A percentile compares a stretch with the other conserved stretches of the same genome.
These are phyloP conservation scores for Cytospora piceae DNA, from an alignment of 2,329 filamentous ascomycete species.

Conservation along the genomic window DNA sequence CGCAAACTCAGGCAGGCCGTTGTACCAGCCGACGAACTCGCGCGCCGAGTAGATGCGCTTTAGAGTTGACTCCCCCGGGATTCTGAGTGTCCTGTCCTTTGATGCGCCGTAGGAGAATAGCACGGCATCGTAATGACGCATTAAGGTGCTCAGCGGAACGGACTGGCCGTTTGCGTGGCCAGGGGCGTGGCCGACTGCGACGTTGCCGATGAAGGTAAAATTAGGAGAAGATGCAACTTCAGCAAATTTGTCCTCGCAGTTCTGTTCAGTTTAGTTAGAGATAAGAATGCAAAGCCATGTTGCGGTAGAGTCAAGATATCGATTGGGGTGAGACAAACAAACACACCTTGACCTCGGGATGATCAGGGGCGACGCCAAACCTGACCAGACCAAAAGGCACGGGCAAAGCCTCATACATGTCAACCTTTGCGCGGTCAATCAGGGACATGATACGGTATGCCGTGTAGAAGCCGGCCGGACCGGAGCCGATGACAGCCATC, in stretches of 20 bases:
- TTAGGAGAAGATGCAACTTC: slow-evolving; percentile 80
- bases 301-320: not conserved
- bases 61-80: slow-evolving; percentile 76
- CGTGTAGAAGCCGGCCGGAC: slow-evolving; percentile 95
- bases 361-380: slow-evolving; percentile 96
- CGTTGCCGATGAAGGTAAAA: slow-evolving; percentile 91
- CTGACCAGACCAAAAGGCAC: slow-evolving; percentile 91
- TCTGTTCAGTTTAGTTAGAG: slow-evolving; percentile 54
- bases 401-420: slow-evolving; percentile 96
- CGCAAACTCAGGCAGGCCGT: slow-evolving; percentile 84
- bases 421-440: slow-evolving; percentile 71
- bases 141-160: slow-evolving; percentile 69
- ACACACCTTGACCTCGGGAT: slow-evolving; percentile 92
- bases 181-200: slow-evolving; percentile 68
- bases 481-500: slow-evolving; percentile 88
- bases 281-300: not conserved
- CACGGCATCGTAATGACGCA: slow-evolving; percentile 87
- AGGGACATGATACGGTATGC: slow-evolving; percentile 82
- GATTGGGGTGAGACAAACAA: not conserved
- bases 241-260: slow-evolving; percentile 91
- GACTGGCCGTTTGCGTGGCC: slow-evolving; percentile 47
- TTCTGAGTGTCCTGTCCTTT: slow-evolving; percentile 75
- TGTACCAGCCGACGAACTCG: slow-evolving; percentile 98
- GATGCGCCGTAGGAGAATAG: slow-evolving; percentile 92
- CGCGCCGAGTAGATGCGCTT: slow-evolving; percentile 83